Base-by-base conservation (phyloP, 768 basidiomycete genomes). In the Tubosaeta brunneosetosa region DNA sequence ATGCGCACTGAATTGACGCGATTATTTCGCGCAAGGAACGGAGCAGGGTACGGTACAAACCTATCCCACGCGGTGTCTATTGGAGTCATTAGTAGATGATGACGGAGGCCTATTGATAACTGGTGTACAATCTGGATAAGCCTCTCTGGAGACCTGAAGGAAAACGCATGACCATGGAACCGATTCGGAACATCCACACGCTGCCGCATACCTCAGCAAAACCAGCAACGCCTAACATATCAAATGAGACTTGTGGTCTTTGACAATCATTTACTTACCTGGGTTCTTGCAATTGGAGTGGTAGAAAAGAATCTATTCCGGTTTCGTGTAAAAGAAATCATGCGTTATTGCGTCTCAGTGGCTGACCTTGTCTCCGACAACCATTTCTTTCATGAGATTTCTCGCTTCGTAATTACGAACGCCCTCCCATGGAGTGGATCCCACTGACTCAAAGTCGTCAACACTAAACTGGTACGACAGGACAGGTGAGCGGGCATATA, bases 21-120 rank as follows among this genome's bases (percentile, higher is more conserved):
- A 49, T 51, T 10, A 55, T 17, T 58, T 49, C 37, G 43, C 55
- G 47, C 43, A 44, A 44, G 14, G 36, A 38, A 26, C 53, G 12
- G 27, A 17, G 1, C 29, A 22, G 16, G 49, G 44, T 42, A 41
- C 29, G 12, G 3, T 41, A 71, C 85, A 58, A 63, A 90, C 91
- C 80, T 64, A 63, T 94, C 91, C 90, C 91, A 95, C 32, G 93
- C 91, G 4, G 93, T 92, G 60, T 88, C 93, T 95, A 53, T 44
- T 50, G 12, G 26, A 36, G 11, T 14, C 6, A 33, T 63, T 42
- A 65, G 61, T 43, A 2, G 31, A 33, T 36, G 44, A 31, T 22
- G 13, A 34, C 13, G 3, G 41, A 19, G 45, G 53, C 44, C 38
- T 47, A 49, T 49, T 19, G 11, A 27, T 12, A 12, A 37, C 29